These are phyloP conservation scores for Annona squamosa DNA, from an alignment of 164 flowering plant genomes.

Conservation along the genomic window DNA sequence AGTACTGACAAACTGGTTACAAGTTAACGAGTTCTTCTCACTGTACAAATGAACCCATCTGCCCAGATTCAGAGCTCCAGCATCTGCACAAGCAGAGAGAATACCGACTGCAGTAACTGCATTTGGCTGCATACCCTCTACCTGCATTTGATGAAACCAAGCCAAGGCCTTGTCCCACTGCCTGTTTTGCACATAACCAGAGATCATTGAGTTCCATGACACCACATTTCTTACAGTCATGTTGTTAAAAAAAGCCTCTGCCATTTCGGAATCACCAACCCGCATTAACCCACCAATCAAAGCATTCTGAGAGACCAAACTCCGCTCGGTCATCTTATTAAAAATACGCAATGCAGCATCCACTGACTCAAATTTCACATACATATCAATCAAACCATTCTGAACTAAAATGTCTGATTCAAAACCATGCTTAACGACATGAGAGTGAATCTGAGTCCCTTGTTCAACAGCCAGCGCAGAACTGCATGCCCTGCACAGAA, in stretches of 20 bases:
- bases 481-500: conserved; percentile 11
- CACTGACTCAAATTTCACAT: conserved; percentile 21
- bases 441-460: conserved; percentile 12
- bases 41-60: conserved; percentile 37
- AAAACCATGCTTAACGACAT: conserved; percentile 17
- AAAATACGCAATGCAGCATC: conserved; percentile 23
- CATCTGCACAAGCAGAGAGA: conserved; percentile 49
- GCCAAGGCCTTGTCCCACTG: conserved; percentile 33
- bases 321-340: conserved; percentile 28
- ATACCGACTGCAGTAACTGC: conserved; percentile 32
- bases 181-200: conserved; percentile 41
- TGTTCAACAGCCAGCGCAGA: conserved; percentile 9
- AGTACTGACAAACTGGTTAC: conserved; percentile 31
- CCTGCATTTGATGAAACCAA: conserved; percentile 36
- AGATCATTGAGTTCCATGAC: conserved; percentile 32
- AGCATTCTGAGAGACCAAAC: conserved; percentile 44
- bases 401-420: conserved; percentile 18
- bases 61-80: conserved; percentile 42
- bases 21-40: conserved; percentile 18
- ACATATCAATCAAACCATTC: conserved; percentile 26
- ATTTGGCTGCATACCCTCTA: conserved; percentile 26
- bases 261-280: conserved; percentile 12
- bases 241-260: conserved; percentile 13
- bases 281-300: conserved; percentile 14
- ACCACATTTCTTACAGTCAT: conserved; percentile 19